Conservation (phyloP, 2,329 filamentous ascomycete genomes). For the Colletotrichum cuscutae region DNA sequence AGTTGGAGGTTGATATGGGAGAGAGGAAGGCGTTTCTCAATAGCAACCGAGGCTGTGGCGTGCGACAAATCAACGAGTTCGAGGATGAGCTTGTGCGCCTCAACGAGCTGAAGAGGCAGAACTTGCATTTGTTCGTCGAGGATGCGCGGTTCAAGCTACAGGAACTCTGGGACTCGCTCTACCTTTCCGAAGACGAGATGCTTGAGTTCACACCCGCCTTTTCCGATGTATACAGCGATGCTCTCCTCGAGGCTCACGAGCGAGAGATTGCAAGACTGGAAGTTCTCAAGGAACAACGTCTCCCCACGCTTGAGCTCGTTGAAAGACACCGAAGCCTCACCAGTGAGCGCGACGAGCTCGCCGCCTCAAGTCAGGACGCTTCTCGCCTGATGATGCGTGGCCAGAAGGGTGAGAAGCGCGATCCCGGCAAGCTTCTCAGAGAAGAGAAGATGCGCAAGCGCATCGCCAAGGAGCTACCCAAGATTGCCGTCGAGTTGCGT, state of each 20-base stretch:
- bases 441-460: constrained; percentile 98
- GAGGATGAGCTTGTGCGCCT: constrained; percentile 88
- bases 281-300: constrained; percentile 84
- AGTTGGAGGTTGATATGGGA: constrained; percentile 82
- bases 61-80: constrained; percentile 94
- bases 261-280: constrained; percentile 87
- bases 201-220: constrained; percentile 97
- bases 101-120: constrained; percentile 94
- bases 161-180: constrained; percentile 93
- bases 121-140: constrained; percentile 95
- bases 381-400: constrained; percentile 92
- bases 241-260: constrained; percentile 93
- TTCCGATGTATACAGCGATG: constrained; percentile 96
- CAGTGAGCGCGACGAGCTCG: constrained; percentile 86
- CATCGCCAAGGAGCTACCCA: constrained; percentile 95
- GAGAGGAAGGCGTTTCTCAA: constrained; percentile 89
- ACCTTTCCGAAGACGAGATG: constrained; percentile 98
- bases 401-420: constrained; percentile 91
- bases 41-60: constrained; percentile 87
- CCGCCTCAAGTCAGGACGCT: constrained; percentile 92
- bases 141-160: constrained; percentile 91
- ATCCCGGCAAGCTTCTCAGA: constrained; percentile 90
- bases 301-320: constrained; percentile 83
- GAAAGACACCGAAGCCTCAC: constrained; percentile 86
- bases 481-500: constrained; percentile 84